These are phyloP conservation scores for Vanrija pseudolonga DNA, from an alignment of 1,284 basidiomycete genomes.

Conservation along the genomic window DNA sequence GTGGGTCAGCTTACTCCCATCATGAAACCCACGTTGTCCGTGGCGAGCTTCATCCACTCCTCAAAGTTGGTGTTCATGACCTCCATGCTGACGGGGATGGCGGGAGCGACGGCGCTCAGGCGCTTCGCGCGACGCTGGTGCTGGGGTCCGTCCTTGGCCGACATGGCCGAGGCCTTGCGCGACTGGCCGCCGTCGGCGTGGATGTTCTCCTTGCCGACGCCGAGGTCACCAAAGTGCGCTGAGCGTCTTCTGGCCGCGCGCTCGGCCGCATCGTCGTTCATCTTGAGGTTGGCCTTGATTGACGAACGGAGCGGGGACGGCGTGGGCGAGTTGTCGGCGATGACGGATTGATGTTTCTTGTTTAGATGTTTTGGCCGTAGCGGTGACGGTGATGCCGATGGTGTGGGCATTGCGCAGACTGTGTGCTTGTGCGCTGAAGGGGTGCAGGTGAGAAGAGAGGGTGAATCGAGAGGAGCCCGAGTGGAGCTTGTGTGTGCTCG, in stretches of 20 bases:
- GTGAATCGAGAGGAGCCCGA: not conserved
- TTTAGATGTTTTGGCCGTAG: not conserved
- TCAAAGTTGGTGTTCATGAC: constrained; percentile 88
- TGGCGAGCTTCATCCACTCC: constrained; percentile 99
- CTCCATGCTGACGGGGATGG: constrained; percentile 54
- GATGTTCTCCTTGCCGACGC: constrained; percentile 10
- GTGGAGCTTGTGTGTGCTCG: not conserved
- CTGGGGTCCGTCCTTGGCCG: constrained; percentile 12
- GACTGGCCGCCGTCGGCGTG: not conserved
- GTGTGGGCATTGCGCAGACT: constrained; percentile 2
- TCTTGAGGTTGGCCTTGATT: constrained; percentile 10
- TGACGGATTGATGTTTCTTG: constrained; percentile 7
- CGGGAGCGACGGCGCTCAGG: constrained; percentile 34
- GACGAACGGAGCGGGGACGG: constrained; percentile 6
- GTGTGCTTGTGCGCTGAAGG: not conserved
- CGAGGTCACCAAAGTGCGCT: constrained; percentile 36
- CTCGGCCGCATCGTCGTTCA: constrained; percentile 43
- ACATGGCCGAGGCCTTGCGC: constrained; percentile 30
- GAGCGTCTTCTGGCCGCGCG: constrained; percentile 37
- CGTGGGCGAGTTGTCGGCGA: not conserved
- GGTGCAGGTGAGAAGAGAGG: not conserved
- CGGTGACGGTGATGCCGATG: constrained; percentile 4
- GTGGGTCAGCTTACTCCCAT: not conserved
- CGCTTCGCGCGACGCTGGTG: constrained; percentile 27
- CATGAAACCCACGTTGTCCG: constrained; percentile 75